A percentile compares a stretch with the other conserved stretches of the same genome.
phyloP scores from a whole-genome alignment of 495 filamentous ascomycete genomes.

The Podospora pseudopauciseta region DNA sequence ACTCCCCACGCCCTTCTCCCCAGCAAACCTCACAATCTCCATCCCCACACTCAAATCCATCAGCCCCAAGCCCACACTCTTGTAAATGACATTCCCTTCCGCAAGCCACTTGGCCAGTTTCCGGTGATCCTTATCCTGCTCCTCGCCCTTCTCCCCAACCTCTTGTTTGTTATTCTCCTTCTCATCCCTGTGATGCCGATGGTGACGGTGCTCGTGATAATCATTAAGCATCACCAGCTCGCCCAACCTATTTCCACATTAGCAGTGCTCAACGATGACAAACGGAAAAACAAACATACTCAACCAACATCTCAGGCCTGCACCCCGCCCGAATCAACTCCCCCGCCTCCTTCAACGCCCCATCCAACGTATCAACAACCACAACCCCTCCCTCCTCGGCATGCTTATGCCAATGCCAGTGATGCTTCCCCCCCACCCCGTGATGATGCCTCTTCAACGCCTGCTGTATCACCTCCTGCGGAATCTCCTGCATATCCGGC shows the following conservation, averaged over 20 bases:
- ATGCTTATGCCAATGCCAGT: conserved; percentile 44
- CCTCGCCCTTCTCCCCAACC: not conserved
- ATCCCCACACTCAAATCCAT: conserved; percentile 78
- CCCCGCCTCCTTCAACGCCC: conserved; percentile 79
- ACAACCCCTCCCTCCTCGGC: conserved; percentile 65
- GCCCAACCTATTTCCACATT: conserved; percentile 50
- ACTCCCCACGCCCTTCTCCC: conserved; percentile 68
- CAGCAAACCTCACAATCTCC: conserved; percentile 70
- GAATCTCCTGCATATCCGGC: conserved; percentile 80
- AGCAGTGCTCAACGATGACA: not conserved
- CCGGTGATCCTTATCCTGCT: conserved; percentile 21
- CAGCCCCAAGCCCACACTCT: conserved; percentile 73
- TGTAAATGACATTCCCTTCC: conserved; percentile 82
- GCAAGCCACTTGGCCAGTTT: conserved; percentile 67
- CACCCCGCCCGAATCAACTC: conserved; percentile 81
- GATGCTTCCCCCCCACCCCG: conserved; percentile 58
- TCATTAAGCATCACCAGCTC: conserved; percentile 66
- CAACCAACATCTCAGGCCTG: conserved; percentile 67
- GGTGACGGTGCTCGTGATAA: not conserved
- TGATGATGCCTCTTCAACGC: conserved; percentile 51
- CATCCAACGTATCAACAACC: conserved; percentile 80
- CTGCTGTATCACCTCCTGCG: conserved; percentile 66
- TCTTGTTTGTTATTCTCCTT: conserved; percentile 18
- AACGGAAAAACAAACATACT: conserved; percentile 43
- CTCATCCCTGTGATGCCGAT: conserved; percentile 19